Evolutionary conservation across 768 basidiomycete genomes (phyloP), one percentile per base, ranked within the genome.

Genomic region (Bullera alba): DNA sequence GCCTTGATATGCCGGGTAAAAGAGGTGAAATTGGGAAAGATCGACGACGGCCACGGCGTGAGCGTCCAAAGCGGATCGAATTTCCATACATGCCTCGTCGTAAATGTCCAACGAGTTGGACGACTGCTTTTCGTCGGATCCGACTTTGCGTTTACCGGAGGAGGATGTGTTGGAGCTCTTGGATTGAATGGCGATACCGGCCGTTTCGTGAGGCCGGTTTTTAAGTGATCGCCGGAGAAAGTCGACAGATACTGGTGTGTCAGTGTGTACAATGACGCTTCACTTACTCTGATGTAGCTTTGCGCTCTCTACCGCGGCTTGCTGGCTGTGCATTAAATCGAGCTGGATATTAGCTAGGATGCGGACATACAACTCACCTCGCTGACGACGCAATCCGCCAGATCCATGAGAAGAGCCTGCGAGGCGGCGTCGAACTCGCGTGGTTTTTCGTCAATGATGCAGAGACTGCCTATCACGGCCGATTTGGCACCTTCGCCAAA

Each of bases 171-270:
- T 53, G 3, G 57, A 35, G 15, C 27, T 39, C 7, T 22, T 29
- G 5, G 54, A 30, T 6, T 8, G 38, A 5, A 22, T 47, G 1
- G 34, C 44, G 2, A 35, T 45, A 7, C 54, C 54, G 10, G 57
- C 53, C n/a, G 52, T 46, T 27, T 58, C 61, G 7, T 38, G 48
- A 2, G 65, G 67, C 32, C 65, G 57, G 21, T 57, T 54, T 46
- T 67, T 60, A 30, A 71, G 44, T 0, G 67, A 67, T 8, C 65
- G 61, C n/a, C 70, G 62, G 3, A 69, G 52, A 48, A 71, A 71
- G 25, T 71, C 63, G 19, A 71, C 70, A 8, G 70, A 67, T 14
- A 67, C 68, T 65, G 43, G 25, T n/a, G 14, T 22, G 53, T 35
- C 39, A 46, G 35, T 10, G 14, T 43, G 8, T 21, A 21, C 34